Percentiles rank a stretch among this genome's conserved stretches.
phyloP scores from a whole-genome alignment of 2,329 filamentous ascomycete genomes.

The Pseudogymnoascus sp. region DNA sequence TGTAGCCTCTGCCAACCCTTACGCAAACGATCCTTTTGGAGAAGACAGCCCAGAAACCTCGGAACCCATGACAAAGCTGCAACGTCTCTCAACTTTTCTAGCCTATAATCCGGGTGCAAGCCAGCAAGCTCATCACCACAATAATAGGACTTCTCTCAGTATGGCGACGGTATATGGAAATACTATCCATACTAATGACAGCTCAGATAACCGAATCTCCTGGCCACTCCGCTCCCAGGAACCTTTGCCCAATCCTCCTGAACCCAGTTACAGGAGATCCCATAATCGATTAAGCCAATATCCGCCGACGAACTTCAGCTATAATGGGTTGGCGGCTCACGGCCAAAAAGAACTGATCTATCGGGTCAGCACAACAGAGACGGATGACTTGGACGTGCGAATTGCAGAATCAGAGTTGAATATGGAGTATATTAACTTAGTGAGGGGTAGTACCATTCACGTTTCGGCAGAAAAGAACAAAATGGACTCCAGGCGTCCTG shows the following conservation, averaged over 20 bases:
- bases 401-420: not conserved
- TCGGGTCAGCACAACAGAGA: not conserved
- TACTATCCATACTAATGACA: not conserved
- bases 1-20: not conserved
- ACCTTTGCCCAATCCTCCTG: not conserved
- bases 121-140: not conserved
- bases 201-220: not conserved
- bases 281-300: not conserved
- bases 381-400: not conserved
- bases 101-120: not conserved
- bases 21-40: not conserved
- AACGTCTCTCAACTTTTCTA: slow-evolving; percentile 1
- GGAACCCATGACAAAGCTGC: not conserved
- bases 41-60: not conserved
- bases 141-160: not conserved
- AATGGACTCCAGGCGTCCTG: not conserved
- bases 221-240: not conserved
- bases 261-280: not conserved
- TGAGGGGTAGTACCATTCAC: not conserved
- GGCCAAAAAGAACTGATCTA: not conserved
- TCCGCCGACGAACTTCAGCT: not conserved
- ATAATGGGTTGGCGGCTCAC: not conserved
- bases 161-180: slow-evolving; percentile 2
- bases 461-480: not conserved
- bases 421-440: not conserved